phyloP scores from a whole-genome alignment of 768 basidiomycete species.

The Tylopilus sp. region DNA sequence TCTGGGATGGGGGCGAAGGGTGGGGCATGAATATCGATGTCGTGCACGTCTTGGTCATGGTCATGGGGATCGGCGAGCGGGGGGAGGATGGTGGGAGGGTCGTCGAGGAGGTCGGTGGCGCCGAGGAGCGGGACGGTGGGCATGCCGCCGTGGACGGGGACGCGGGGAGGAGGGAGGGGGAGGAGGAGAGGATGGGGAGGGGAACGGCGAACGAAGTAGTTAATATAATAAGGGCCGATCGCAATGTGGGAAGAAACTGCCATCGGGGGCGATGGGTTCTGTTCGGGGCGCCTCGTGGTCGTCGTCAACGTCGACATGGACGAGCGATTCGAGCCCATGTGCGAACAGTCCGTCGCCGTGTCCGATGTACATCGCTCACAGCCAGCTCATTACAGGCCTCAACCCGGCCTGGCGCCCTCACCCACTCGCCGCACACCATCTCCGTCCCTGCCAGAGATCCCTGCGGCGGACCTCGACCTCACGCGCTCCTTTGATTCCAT shows the following conservation, averaged over 20 bases:
- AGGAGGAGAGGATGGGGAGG: constrained; percentile 13
- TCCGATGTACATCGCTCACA: constrained; percentile 18
- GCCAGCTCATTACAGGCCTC: constrained; percentile 17
- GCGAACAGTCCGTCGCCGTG: constrained; percentile 13
- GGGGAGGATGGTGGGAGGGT: constrained; percentile 8
- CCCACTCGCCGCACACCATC: constrained; percentile 28
- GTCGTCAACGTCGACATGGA: constrained; percentile 29
- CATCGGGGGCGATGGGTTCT: not conserved
- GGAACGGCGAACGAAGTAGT: constrained; percentile 22
- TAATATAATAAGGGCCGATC: constrained; percentile 35
- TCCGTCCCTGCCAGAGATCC: constrained; percentile 50
- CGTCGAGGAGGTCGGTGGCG: constrained; percentile 20
- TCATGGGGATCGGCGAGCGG: constrained; percentile 21
- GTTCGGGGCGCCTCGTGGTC: constrained; percentile 20
- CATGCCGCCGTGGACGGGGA: constrained; percentile 18
- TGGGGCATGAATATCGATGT: constrained; percentile 32
- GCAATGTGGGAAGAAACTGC: constrained; percentile 27
- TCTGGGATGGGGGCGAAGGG: constrained; percentile 19
- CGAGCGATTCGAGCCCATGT: constrained; percentile 23
- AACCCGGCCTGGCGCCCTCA: constrained; percentile 19
- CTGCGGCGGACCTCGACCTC: constrained; percentile 42
- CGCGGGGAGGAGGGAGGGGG: not conserved
- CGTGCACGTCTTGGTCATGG: constrained; percentile 30
- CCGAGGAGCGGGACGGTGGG: constrained; percentile 15
- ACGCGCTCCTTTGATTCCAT: constrained; percentile 44